A percentile compares a stretch with the other conserved stretches of the same genome.
phyloP scores from a whole-genome alignment of 2,329 filamentous ascomycete genomes.

The Zalaria obscura region DNA sequence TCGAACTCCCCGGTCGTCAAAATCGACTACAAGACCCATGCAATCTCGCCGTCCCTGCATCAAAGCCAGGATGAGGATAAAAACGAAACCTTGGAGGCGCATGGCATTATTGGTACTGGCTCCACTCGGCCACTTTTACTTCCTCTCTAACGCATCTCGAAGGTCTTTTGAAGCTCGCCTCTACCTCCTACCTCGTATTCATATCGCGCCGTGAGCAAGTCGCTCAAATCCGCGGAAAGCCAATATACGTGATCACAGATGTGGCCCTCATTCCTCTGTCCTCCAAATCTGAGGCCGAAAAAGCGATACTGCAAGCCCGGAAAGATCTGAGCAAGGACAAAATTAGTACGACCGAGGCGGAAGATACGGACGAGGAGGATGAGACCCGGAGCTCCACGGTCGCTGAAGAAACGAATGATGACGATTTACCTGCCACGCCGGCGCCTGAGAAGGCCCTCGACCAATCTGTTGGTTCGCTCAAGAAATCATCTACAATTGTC shows the following conservation, averaged over 20 bases:
- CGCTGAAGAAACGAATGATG: constrained; percentile 18
- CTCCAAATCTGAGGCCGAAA: constrained; percentile 58
- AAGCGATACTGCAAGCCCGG: constrained; percentile 52
- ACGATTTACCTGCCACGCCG: constrained; percentile 19
- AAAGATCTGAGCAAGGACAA: constrained; percentile 26
- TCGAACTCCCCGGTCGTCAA: constrained; percentile 45
- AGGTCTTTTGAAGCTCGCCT: constrained; percentile 78
- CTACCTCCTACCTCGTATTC: constrained; percentile 68
- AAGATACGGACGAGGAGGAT: constrained; percentile 14
- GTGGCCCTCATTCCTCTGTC: constrained; percentile 81
- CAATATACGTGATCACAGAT: constrained; percentile 77
- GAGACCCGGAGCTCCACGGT: constrained; percentile 11
- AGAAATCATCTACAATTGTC: constrained; percentile 51
- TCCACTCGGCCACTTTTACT: neutral
- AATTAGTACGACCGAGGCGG: constrained; percentile 14
- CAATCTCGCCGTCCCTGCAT: constrained; percentile 33
- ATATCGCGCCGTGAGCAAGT: constrained; percentile 81
- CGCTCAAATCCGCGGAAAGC: constrained; percentile 67
- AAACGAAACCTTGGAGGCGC: constrained; percentile 27
- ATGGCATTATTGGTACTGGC: constrained; percentile 42
- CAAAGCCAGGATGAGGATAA: constrained; percentile 23
- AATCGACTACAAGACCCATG: constrained; percentile 53
- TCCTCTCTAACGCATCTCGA: neutral
- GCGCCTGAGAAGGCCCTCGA: constrained; percentile 18
- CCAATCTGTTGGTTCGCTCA: constrained; percentile 10